Evolutionary conservation across 176 grass and related monocot species (phyloP).

Genomic region (Leersia perrieri): DNA sequence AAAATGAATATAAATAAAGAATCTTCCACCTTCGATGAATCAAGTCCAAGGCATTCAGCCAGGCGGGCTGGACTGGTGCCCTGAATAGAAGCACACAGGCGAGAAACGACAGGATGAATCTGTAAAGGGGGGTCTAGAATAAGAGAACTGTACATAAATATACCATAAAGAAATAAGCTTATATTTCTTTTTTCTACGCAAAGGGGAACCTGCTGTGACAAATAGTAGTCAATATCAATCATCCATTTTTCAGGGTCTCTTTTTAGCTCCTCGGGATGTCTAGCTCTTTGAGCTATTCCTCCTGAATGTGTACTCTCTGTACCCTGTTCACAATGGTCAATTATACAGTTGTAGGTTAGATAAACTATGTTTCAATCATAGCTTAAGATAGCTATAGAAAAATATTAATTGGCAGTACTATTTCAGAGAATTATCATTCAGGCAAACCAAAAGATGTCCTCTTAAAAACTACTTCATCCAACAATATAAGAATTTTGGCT

Average conservation of each 20-base stretch:
- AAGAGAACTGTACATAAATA: constrained; percentile 17
- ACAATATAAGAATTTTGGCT: too few species aligned
- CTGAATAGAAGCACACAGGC: constrained; percentile 94
- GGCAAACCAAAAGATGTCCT: not conserved
- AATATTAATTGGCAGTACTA: not conserved
- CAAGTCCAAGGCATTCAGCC: constrained; percentile 96
- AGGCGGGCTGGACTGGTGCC: constrained; percentile 93
- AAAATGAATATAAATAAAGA: constrained; percentile 1
- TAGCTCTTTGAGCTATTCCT: constrained; percentile 94
- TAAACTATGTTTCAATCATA: constrained; percentile 27
- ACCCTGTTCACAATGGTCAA: constrained; percentile 47
- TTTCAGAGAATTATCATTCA: constrained; percentile 10
- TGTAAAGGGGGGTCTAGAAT: constrained; percentile 48
- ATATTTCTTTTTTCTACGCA: constrained; percentile 12
- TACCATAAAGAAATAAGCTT: not conserved
- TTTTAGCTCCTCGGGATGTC: constrained; percentile 93
- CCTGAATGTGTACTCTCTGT: constrained; percentile 51
- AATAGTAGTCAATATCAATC: constrained; percentile 95
- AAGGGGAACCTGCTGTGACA: constrained; percentile 82
- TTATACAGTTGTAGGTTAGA: constrained; percentile 25
- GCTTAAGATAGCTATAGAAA: not conserved
- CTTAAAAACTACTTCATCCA: not conserved
- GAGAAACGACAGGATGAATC: constrained; percentile 99
- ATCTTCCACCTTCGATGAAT: constrained; percentile 78
- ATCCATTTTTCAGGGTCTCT: constrained; percentile 66